These are phyloP conservation scores for Pinus tabuliformis DNA, from an alignment of 75 land plant genomes.

Conservation along the genomic window DNA sequence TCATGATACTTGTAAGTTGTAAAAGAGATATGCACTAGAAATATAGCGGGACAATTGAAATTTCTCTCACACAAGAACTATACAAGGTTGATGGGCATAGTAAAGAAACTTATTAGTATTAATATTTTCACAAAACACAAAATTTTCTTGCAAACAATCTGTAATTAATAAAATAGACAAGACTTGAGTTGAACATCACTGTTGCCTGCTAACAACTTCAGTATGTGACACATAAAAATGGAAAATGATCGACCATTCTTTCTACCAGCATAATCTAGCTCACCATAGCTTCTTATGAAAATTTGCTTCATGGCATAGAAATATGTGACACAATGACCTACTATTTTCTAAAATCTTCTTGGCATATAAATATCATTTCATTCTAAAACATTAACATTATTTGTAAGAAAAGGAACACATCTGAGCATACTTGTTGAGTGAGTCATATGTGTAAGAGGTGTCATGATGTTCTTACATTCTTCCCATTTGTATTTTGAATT, in stretches of 20 bases:
- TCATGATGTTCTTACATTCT: constrained; percentile 36
- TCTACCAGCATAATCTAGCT: constrained; percentile 3
- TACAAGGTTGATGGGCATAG: neutral
- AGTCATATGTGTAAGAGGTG: too few relatives aligned
- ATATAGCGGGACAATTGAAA: neutral
- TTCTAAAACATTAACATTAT: neutral
- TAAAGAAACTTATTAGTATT: neutral
- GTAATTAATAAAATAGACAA: neutral
- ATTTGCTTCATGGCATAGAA: neutral
- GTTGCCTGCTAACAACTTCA: neutral
- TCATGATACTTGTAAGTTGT: neutral
- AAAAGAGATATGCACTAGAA: neutral
- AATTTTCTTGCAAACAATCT: neutral
- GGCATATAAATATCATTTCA: neutral
- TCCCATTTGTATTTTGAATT: constrained; percentile 47
- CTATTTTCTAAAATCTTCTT: neutral
- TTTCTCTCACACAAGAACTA: neutral
- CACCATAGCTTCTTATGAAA: neutral
- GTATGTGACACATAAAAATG: neutral
- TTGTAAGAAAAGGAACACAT: too few relatives aligned
- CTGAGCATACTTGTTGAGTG: too few relatives aligned
- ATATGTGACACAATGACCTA: neutral
- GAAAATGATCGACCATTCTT: neutral
- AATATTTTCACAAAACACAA: neutral
- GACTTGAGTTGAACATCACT: neutral